phyloP scores from a whole-genome alignment of 169 alveolate species.

The Amoebophrya sp. region DNA sequence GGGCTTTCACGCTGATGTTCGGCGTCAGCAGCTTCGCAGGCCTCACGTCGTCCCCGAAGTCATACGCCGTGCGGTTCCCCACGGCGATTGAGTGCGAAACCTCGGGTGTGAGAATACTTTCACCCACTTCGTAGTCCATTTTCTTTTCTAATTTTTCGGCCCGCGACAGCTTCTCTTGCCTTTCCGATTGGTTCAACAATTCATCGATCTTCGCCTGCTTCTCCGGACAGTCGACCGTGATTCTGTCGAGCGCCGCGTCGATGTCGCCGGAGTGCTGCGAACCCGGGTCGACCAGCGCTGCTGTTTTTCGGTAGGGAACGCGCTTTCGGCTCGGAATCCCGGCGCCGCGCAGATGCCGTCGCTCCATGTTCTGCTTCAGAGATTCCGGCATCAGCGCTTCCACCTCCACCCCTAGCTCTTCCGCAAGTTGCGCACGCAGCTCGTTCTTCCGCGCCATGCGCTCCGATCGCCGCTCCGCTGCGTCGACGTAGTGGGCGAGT shows the following conservation, averaged over 20 bases:
- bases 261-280: too few species aligned
- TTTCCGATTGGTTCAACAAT: too few species aligned
- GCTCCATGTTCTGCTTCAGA: not conserved
- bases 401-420: not conserved
- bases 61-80: not conserved
- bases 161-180: too few species aligned
- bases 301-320: not conserved
- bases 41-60: slow-evolving; percentile 12
- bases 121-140: not conserved
- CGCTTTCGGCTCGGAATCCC: not conserved
- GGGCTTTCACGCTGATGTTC: not conserved
- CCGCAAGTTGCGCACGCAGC: not conserved
- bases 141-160: too few species aligned
- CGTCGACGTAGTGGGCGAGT: not conserved
- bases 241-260: too few species aligned
- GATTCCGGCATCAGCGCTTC: not conserved
- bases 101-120: not conserved
- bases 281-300: not conserved
- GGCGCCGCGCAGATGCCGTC: not conserved
- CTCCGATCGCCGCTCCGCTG: not conserved
- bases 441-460: not conserved
- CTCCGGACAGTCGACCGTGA: too few species aligned
- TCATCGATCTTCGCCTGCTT: not conserved
- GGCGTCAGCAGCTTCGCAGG: not conserved
- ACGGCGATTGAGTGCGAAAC: not conserved